Conservation (phyloP, 2,329 filamentous ascomycete genomes). For the Botrytis deweyae region DNA sequence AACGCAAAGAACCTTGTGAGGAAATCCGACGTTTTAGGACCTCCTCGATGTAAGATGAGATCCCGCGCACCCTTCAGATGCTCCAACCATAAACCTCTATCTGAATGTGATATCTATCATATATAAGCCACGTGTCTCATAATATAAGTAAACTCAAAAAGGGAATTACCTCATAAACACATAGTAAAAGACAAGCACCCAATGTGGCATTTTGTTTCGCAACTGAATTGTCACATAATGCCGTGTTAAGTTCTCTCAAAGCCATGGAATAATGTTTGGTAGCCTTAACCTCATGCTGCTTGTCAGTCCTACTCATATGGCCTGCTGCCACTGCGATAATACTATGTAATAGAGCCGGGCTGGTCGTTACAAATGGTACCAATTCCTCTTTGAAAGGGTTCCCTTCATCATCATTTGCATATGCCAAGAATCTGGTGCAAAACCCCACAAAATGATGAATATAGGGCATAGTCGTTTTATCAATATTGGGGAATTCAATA, state of each 20-base stretch:
- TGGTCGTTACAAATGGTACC: conserved; percentile 32
- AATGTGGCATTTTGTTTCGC: conserved; percentile 35
- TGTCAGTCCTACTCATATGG: conserved; percentile 34
- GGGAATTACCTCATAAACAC: conserved; percentile 37
- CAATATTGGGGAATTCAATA: conserved; percentile 36
- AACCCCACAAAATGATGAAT: conserved; percentile 39
- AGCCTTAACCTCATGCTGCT: conserved; percentile 33
- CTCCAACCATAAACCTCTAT: conserved; percentile 34
- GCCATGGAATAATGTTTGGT: conserved; percentile 36
- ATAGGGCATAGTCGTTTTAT: conserved; percentile 34
- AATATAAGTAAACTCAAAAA: background rate
- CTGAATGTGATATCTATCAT: conserved; percentile 35
- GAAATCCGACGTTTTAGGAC: conserved; percentile 33
- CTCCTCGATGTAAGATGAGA: conserved; percentile 36
- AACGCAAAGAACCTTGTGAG: conserved; percentile 37
- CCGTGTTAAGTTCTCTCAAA: conserved; percentile 32
- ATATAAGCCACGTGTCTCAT: conserved; percentile 14
- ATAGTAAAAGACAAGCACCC: conserved; percentile 37
- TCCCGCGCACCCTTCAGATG: conserved; percentile 38
- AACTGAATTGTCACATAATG: conserved; percentile 31
- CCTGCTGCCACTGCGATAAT: conserved; percentile 38
- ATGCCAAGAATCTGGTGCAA: conserved; percentile 36
- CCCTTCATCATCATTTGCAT: conserved; percentile 37
- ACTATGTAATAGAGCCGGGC: conserved; percentile 36
- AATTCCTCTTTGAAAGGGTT: conserved; percentile 38